phyloP scores from a whole-genome alignment of 2,329 filamentous ascomycete species.

The Epichloe amarillans region DNA sequence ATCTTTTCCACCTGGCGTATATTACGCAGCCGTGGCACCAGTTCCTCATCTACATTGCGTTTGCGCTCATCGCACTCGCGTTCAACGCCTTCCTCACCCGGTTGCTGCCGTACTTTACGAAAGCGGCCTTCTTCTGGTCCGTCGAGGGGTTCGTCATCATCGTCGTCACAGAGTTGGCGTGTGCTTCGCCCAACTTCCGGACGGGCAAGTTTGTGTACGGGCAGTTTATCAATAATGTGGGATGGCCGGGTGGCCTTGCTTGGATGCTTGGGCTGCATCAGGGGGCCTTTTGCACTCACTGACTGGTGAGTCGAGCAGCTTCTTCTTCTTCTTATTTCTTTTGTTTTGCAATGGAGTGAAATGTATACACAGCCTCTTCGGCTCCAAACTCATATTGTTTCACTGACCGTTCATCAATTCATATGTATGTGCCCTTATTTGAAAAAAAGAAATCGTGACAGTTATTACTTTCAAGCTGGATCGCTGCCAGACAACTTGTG shows the following conservation, averaged over 20 bases:
- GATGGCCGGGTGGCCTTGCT: constrained; percentile 54
- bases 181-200: constrained; percentile 51
- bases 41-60: constrained; percentile 58
- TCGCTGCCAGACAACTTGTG: too few species aligned
- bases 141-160: constrained; percentile 56
- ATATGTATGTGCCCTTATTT: too few species aligned
- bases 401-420: neutral
- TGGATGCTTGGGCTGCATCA: constrained; percentile 43
- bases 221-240: constrained; percentile 53
- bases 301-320: constrained; percentile 16
- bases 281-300: constrained; percentile 33
- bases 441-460: rapidly evolving
- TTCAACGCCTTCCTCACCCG: constrained; percentile 49
- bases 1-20: constrained; percentile 45
- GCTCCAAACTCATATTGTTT: neutral
- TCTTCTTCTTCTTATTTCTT: neutral
- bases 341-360: neutral
- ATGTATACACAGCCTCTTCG: too few species aligned
- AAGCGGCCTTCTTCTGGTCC: constrained; percentile 59
- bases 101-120: constrained; percentile 47
- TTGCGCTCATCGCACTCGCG: constrained; percentile 45
- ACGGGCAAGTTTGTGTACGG: constrained; percentile 52
- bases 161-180: constrained; percentile 54
- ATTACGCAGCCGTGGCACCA: constrained; percentile 52
- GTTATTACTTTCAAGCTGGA: too few species aligned